A percentile compares a stretch with the other conserved stretches of the same genome.
Evolutionary conservation across 176 grass and related monocot genomes (phyloP).

Genomic region (Aegilops umbellulata): DNA sequence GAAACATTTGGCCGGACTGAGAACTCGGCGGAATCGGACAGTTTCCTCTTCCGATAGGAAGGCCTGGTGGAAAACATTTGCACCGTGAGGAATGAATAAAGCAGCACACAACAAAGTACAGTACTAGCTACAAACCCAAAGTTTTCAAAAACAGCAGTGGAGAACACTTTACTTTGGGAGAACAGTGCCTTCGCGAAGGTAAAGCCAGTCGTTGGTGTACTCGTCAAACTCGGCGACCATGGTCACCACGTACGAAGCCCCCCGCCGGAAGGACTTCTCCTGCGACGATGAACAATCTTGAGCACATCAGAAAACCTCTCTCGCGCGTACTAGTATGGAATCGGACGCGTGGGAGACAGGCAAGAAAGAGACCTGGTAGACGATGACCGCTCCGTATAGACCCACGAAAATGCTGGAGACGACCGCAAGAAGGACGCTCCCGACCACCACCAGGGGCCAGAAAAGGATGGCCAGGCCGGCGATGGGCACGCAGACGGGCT

Average conservation of each 20-base stretch:
- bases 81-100: background rate
- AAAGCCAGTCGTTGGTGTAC: conserved; percentile 97
- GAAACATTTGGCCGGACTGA: conserved; percentile 51
- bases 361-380: conserved; percentile 63
- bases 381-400: conserved; percentile 84
- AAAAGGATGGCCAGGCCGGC: conserved; percentile 86
- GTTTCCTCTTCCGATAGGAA: conserved; percentile 68
- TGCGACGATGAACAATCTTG: background rate
- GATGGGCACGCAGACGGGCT: conserved; percentile 80
- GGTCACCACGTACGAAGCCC: conserved; percentile 76
- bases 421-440: conserved; percentile 69
- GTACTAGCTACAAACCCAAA: background rate
- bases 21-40: conserved; percentile 54
- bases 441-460: conserved; percentile 85
- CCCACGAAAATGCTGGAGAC: conserved; percentile 92
- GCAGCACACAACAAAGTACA: background rate
- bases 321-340: background rate
- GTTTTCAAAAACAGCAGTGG: background rate
- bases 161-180: conserved; percentile 67
- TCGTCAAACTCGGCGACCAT: conserved; percentile 95
- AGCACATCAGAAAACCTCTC: background rate
- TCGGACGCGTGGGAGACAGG: background rate
- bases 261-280: conserved; percentile 75
- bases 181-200: conserved; percentile 83
- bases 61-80: conserved; percentile 41